Evolutionary conservation across 1,139 yeast species (phyloP), one percentile per base, ranked within the genome.

Genomic region (Magnusiomyces fungicola): DNA sequence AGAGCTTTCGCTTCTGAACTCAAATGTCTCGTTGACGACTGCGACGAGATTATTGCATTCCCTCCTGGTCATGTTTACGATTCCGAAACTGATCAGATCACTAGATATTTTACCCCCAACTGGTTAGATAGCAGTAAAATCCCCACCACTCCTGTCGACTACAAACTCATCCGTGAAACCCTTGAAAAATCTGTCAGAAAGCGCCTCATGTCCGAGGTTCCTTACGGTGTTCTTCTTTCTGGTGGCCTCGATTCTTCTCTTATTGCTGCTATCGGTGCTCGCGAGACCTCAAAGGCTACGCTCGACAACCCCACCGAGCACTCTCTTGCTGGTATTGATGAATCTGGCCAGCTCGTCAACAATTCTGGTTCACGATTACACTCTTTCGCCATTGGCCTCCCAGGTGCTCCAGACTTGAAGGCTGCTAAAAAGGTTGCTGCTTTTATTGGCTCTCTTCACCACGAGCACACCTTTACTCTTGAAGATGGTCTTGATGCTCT

Each of bases 1-100:
- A 80, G 89, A 46, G 90, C 76, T 70, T 92, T 92, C 65, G 95
- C 98, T 38, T 83, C 95, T 49, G 99, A 92, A 72, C 77, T 92
- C 68, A 92, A 92, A 75, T 88, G 96, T 70, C 75, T 92, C 60
- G 79, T 83, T 53, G 97, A 88, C 60, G 96, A 87, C 71, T 92
- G 98, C 76, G 99, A 92, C 68, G 78, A 78, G 55, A 89, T 92
- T 67, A 66, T 73, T 54, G 95, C 97, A 29, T 92, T 92, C 89
- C 97, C 97, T 51, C 99, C 99, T 39, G 99, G 99, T 55, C 97
- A 92, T 66, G 82, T 90, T 50, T 92, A 88, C 69, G 98, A 92
- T 70, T 88, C 97, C 53, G 76, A 78, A 58, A 86, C 97, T 53
- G 97, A 85, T 69, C 67, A 84, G 69, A 64, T 86, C 62, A 83